phyloP scores from a whole-genome alignment of 768 basidiomycete species.

The Phylloporus sp. region DNA sequence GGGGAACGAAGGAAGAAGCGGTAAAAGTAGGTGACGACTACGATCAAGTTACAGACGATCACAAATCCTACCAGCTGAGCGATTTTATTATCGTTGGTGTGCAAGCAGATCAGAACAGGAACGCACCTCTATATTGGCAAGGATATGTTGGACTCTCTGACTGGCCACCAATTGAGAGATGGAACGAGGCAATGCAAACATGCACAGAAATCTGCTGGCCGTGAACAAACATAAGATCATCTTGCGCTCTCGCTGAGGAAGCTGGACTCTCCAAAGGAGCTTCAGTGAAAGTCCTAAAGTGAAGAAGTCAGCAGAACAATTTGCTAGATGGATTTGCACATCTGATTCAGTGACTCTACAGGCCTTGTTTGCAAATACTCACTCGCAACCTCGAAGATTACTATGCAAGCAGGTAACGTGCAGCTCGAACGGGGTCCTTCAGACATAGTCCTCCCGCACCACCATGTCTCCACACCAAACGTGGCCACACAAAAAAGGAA shows the following conservation, averaged over 20 bases:
- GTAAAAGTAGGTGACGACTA: constrained; percentile 1
- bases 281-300: constrained; percentile 5
- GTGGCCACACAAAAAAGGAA: constrained; percentile 3
- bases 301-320: constrained; percentile 1
- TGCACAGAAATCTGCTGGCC: background rate
- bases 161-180: background rate
- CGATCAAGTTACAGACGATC: constrained; percentile 1
- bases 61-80: background rate
- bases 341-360: background rate
- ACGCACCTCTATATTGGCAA: background rate
- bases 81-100: background rate
- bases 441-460: background rate
- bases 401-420: background rate
- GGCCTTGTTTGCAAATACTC: background rate
- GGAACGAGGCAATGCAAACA: background rate
- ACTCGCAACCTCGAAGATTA: constrained; percentile 7
- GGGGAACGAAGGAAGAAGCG: background rate
- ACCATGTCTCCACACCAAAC: constrained; percentile 8
- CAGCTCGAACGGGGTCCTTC: background rate
- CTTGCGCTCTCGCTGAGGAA: constrained; percentile 12
- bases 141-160: background rate
- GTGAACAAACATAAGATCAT: background rate
- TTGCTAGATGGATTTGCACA: background rate
- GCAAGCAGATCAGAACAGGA: background rate
- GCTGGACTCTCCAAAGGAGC: constrained; percentile 14